Evolutionary conservation across 495 filamentous ascomycete genomes (phyloP).

Genomic region (Talaromyces borbonicus): DNA sequence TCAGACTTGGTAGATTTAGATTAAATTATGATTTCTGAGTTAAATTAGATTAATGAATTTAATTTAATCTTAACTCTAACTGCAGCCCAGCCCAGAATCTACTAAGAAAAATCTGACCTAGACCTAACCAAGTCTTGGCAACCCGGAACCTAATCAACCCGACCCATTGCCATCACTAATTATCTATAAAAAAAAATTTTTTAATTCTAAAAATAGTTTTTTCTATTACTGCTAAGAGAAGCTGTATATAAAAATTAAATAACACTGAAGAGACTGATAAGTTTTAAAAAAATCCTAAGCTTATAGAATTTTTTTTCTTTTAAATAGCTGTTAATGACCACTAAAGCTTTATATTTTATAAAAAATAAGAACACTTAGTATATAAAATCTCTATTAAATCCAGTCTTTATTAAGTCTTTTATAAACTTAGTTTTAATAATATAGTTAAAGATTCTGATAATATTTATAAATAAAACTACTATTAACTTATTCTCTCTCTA

Average conservation of each 20-base stretch:
- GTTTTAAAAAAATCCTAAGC: background rate
- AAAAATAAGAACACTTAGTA: background rate
- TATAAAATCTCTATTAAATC: background rate
- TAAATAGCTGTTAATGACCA: background rate
- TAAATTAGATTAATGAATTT: no score
- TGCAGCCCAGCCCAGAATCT: no score
- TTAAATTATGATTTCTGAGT: no score
- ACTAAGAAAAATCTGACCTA: no score
- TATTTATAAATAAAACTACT: background rate
- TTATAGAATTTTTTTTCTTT: background rate
- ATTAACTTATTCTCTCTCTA: background rate
- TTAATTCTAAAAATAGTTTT: background rate
- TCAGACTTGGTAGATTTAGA: no score
- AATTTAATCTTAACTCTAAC: no score
- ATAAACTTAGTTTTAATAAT: background rate
- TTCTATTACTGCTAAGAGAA: background rate
- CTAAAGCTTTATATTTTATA: background rate
- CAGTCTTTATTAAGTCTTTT: background rate
- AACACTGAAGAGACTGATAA: background rate
- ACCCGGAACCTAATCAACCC: no score
- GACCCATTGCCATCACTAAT: no score
- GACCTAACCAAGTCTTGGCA: no score
- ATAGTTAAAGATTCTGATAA: background rate
- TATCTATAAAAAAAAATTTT: background rate
- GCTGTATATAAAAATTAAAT: background rate